Conservation (phyloP, 495 filamentous ascomycete genomes). For the Chlorociboria aeruginascens region DNA sequence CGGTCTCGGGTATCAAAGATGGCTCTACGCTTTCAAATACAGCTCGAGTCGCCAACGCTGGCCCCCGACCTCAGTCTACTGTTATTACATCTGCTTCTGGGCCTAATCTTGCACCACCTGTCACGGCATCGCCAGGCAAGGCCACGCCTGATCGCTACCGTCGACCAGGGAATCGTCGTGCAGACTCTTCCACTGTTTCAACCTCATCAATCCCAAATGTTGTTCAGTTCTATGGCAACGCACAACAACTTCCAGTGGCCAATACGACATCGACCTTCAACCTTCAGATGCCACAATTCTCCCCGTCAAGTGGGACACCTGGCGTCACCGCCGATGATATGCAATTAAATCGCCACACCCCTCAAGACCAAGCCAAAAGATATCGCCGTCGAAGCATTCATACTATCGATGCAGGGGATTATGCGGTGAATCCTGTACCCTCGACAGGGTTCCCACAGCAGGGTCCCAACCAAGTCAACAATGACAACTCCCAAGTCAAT, state of each 20-base stretch:
- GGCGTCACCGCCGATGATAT: conserved; percentile 33
- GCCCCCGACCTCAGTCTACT: conserved; percentile 13
- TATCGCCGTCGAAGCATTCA: conserved; percentile 77
- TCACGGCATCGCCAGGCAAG: conserved; percentile 23
- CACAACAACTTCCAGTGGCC: not conserved
- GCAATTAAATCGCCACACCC: conserved; percentile 30
- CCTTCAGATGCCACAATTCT: conserved; percentile 12
- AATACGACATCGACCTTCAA: conserved; percentile 6
- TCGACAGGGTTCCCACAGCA: conserved; percentile 17
- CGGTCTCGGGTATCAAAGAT: conserved; percentile 17
- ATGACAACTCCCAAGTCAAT: conserved; percentile 20
- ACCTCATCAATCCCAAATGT: conserved; percentile 17
- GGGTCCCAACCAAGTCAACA: conserved; percentile 18
- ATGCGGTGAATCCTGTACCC: conserved; percentile 17
- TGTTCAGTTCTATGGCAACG: conserved; percentile 17
- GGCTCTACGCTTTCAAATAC: conserved; percentile 26
- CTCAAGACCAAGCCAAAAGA: conserved; percentile 56
- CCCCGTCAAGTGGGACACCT: not conserved
- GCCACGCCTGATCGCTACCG: conserved; percentile 42
- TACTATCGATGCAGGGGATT: conserved; percentile 56
- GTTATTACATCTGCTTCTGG: conserved; percentile 10
- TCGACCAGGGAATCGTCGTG: conserved; percentile 29
- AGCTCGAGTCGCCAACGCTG: conserved; percentile 16
- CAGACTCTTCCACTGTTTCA: conserved; percentile 23
- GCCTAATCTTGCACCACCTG: conserved; percentile 19